Conservation (phyloP, 2,329 filamentous ascomycete species). For the Colletotrichum coccodes region DNA sequence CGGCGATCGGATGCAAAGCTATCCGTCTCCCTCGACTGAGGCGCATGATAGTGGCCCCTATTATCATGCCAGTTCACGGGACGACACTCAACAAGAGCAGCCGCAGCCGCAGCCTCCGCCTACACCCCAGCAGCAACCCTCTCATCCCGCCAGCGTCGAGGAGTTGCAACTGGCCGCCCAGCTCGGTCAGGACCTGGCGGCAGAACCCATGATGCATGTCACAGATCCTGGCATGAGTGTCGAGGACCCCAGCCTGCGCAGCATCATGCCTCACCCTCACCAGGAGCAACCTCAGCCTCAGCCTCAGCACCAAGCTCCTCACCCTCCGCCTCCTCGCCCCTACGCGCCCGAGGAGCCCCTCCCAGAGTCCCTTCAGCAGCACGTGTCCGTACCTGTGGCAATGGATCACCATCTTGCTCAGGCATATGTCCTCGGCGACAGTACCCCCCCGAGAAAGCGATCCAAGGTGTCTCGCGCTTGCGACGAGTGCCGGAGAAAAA, state of each 20-base stretch:
- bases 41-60: constrained; percentile 23
- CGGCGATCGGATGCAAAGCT: constrained; percentile 22
- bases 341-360: constrained; percentile 51
- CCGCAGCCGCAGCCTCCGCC: constrained; percentile 49
- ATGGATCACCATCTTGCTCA: constrained; percentile 48
- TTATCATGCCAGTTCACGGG: constrained; percentile 37
- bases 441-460: constrained; percentile 76
- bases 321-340: constrained; percentile 35
- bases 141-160: constrained; percentile 58
- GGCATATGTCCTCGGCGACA: constrained; percentile 60
- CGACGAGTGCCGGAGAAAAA: constrained; percentile 89
- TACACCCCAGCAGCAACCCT: constrained; percentile 52
- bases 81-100: constrained; percentile 34
- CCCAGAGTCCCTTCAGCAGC: constrained; percentile 47
- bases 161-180: constrained; percentile 69
- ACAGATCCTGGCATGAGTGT: constrained; percentile 56
- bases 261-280: constrained; percentile 55
- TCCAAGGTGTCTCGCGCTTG: constrained; percentile 90
- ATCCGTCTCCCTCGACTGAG: constrained; percentile 25
- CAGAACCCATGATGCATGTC: constrained; percentile 58
- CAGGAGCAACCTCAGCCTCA: constrained; percentile 30
- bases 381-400: constrained; percentile 39
- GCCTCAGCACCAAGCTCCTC: constrained; percentile 31
- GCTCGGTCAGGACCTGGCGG: constrained; percentile 63
- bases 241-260: constrained; percentile 54